These are phyloP conservation scores for Nannochloris sp. DNA, from an alignment of 139 green algal species.

Conservation along the genomic window DNA sequence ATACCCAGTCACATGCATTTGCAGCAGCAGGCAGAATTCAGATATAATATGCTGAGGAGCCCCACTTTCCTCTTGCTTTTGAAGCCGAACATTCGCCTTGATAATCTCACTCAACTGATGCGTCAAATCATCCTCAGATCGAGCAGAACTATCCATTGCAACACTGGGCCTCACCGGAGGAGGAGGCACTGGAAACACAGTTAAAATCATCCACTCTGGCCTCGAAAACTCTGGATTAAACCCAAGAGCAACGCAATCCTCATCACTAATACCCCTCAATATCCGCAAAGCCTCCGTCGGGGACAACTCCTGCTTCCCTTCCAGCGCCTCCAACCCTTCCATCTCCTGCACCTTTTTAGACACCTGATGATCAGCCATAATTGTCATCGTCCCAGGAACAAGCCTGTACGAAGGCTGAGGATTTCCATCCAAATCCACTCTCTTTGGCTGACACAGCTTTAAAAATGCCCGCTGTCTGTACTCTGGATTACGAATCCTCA, in stretches of 20 bases:
- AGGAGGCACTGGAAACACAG: constrained; percentile 88
- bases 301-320: constrained; percentile 79
- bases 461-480: constrained; percentile 57
- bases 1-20: constrained; percentile 89
- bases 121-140: constrained; percentile 95
- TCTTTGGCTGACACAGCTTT: constrained; percentile 40
- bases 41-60: constrained; percentile 84
- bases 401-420: constrained; percentile 82
- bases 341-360: constrained; percentile 53
- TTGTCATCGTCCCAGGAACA: constrained; percentile 63
- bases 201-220: constrained; percentile 93
- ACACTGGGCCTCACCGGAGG: constrained; percentile 83
- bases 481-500: constrained; percentile 58
- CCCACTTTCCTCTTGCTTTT: constrained; percentile 74
- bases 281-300: constrained; percentile 79
- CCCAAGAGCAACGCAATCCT: constrained; percentile 83
- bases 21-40: constrained; percentile 67
- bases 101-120: constrained; percentile 96
- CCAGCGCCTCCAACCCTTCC: constrained; percentile 32
- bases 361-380: constrained; percentile 83
- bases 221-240: constrained; percentile 72
- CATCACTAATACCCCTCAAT: constrained; percentile 78
- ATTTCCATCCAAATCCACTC: constrained; percentile 49
- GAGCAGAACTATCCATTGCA: constrained; percentile 76
- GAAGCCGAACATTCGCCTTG: constrained; percentile 81